These are phyloP conservation scores for Wallacemonas sp. DNA, from an alignment of 208 protist genomes.

Conservation along the genomic window DNA sequence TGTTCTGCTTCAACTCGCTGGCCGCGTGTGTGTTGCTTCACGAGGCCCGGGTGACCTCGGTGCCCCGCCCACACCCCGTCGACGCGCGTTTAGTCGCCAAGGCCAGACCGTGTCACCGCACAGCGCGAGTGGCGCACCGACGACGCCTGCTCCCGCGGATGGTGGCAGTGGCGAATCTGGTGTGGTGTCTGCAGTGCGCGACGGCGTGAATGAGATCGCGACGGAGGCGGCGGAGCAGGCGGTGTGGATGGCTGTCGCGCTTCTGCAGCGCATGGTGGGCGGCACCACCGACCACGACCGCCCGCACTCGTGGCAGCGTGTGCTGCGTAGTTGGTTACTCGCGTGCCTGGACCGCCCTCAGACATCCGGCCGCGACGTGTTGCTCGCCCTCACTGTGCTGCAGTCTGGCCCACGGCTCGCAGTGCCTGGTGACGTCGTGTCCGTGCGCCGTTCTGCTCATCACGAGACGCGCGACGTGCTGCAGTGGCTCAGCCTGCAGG, in stretches of 20 bases:
- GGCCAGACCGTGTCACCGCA: no score
- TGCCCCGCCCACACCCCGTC: not conserved
- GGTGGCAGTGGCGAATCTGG: no score
- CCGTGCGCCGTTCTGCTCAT: constrained; percentile 43
- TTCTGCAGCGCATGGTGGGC: constrained; percentile 66
- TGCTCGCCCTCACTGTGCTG: constrained; percentile 67
- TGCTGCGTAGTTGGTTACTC: constrained; percentile 64
- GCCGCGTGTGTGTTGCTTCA: constrained; percentile 18
- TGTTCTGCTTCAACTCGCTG: constrained; percentile 35
- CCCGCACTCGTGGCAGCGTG: constrained; percentile 49
- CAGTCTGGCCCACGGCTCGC: constrained; percentile 52
- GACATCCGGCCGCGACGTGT: constrained; percentile 27
- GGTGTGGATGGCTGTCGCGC: constrained; percentile 62
- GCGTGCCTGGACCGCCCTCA: constrained; percentile 20
- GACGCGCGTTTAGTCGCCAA: no score
- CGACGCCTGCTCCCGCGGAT: no score
- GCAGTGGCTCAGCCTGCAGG: constrained; percentile 45
- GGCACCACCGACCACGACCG: constrained; percentile 3
- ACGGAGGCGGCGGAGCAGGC: constrained; percentile 29
- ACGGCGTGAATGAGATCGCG: not conserved
- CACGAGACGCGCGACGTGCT: constrained; percentile 37
- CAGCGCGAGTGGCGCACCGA: no score
- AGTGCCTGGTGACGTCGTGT: constrained; percentile 67
- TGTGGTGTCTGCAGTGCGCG: not conserved
- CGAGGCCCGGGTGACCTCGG: not conserved